Percentiles rank a stretch among this genome's conserved stretches.
These are phyloP conservation scores for Viola odorata DNA, from an alignment of 345 rosid genomes.

Conservation along the genomic window DNA sequence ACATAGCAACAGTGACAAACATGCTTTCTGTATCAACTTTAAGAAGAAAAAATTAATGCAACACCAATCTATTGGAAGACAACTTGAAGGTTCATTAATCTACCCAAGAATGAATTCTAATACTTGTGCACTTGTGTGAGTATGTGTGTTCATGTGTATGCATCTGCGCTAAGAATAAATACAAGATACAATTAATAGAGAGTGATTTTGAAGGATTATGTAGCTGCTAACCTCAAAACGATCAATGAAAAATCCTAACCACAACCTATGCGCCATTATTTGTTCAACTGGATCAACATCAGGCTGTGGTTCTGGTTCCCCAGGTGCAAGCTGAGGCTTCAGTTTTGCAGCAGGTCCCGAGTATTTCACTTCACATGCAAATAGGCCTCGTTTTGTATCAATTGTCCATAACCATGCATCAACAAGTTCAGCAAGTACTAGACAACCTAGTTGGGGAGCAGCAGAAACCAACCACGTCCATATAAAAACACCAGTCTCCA, in stretches of 20 bases:
- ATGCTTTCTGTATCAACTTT: too few species aligned
- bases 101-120: not conserved
- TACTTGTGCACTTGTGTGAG: not conserved
- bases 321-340: conserved; percentile 92
- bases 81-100: not conserved
- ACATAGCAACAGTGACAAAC: too few species aligned
- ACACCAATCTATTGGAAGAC: not conserved
- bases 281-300: conserved; percentile 81
- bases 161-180: not conserved
- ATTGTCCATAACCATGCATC: conserved; percentile 99
- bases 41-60: too few species aligned
- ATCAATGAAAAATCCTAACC: conserved; percentile 94
- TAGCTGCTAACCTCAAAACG: conserved; percentile 79
- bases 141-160: too few species aligned
- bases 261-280: conserved; percentile 89
- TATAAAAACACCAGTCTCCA: conserved; percentile 95
- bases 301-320: conserved; percentile 77
- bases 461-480: conserved; percentile 99
- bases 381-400: conserved; percentile 91
- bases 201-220: not conserved
- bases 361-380: conserved; percentile 77
- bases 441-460: conserved; percentile 88
- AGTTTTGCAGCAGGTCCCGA: conserved; percentile 92
- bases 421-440: conserved; percentile 95
- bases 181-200: not conserved